These are phyloP conservation scores for Colletotrichum higginsianum DNA, from an alignment of 2,329 filamentous ascomycete species.

Conservation along the genomic window DNA sequence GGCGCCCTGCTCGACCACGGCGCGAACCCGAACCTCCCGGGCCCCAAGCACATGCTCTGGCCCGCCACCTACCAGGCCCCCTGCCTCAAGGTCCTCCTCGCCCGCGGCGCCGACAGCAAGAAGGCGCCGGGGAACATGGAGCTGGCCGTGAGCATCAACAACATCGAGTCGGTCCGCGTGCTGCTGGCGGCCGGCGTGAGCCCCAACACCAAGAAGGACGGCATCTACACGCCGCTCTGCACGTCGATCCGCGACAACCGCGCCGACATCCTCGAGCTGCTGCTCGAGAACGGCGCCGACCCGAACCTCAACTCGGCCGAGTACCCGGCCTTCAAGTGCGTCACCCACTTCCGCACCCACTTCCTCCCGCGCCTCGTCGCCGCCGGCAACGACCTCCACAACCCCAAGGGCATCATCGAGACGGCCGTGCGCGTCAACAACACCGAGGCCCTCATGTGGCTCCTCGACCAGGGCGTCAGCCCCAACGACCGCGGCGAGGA, in stretches of 20 bases:
- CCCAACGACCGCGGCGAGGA: slow-evolving; percentile 72
- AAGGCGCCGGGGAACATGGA: slow-evolving; percentile 76
- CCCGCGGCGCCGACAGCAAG: slow-evolving; percentile 71
- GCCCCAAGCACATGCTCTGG: slow-evolving; percentile 79
- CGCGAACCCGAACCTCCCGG: slow-evolving; percentile 78
- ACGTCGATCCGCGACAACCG: slow-evolving; percentile 78
- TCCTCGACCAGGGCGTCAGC: slow-evolving; percentile 72
- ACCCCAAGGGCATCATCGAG: slow-evolving; percentile 76
- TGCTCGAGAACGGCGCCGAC: slow-evolving; percentile 71
- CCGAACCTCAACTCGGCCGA: slow-evolving; percentile 75
- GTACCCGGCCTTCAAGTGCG: slow-evolving; percentile 78
- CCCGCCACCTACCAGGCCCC: slow-evolving; percentile 72
- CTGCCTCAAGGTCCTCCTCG: slow-evolving; percentile 71
- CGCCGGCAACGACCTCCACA: slow-evolving; percentile 72
- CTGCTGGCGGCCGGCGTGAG: slow-evolving; percentile 72
- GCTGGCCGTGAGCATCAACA: slow-evolving; percentile 74
- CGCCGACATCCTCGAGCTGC: slow-evolving; percentile 72
- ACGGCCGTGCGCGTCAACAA: slow-evolving; percentile 75
- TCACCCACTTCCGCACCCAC: slow-evolving; percentile 75
- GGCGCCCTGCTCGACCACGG: slow-evolving; percentile 65
- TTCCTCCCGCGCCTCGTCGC: slow-evolving; percentile 72
- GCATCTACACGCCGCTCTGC: slow-evolving; percentile 77
- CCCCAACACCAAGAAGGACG: slow-evolving; percentile 74
- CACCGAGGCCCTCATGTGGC: slow-evolving; percentile 71
- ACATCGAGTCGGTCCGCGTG: slow-evolving; percentile 71